Base-by-base conservation (phyloP, 2,329 filamentous ascomycete genomes). In the Monosporascus cannonballus region DNA sequence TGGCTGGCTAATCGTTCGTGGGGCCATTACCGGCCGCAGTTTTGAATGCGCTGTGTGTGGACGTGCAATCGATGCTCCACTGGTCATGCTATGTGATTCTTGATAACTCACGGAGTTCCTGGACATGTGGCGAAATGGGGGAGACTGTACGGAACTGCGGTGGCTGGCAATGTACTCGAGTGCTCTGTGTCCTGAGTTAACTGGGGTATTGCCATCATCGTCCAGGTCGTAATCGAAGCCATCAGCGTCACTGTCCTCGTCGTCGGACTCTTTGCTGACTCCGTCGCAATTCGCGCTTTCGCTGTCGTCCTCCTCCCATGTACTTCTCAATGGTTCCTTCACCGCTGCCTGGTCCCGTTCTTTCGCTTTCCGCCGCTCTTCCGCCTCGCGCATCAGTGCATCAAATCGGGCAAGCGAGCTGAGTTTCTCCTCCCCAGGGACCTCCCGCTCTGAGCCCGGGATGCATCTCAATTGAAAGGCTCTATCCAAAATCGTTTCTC, bases 401-500 rank as follows among this genome's bases (percentile, higher is more conserved):
- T 86, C 84, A 51, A 86, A 87, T 22, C 81, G 75, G 9, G 83
- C 84, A 34, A 86, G 72, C 0, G 83, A 86, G 58, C 78, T 86
- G 17, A 86, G 69, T 54, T 85, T 84, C 58, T 85, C 81, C 55
- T 84, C 81, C 4, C 82, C 82, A 0, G 77, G 75, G 2, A 67
- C 59, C 48, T 78, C 72, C 7, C 70, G 69, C 11, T 83, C 81
- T 2, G 79, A 80, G 6, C 83, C 83, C 17, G 83, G 83, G 36
- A 86, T 84, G 53, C 73, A 81, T 8, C 79, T 75, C 68, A 86
- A 68, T 59, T 84, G 81, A 60, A 87, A 86, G 0, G 84, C 84
- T 39, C 84, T 71, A 63, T 87, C 84, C n/a, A 86, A 67, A 49
- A 87, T 86, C 0, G 84, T 85, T 66, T 87, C 83, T 17, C 83